Evolutionary conservation across 306 rosid species (phyloP).

Genomic region (Lathyrus sativus): DNA sequence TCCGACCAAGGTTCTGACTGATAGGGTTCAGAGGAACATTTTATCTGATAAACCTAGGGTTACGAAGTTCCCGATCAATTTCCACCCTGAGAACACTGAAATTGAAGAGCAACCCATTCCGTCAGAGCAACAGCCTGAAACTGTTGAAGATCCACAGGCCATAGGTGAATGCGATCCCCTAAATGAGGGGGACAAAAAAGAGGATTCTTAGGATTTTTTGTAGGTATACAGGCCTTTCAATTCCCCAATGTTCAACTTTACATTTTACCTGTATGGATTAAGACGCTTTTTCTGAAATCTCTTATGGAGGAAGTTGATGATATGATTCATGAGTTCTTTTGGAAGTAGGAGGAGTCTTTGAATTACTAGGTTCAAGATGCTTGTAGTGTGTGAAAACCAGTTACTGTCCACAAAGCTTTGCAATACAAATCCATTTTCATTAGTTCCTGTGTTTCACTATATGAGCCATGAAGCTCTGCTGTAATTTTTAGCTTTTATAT

Average conservation of each 20-base stretch:
- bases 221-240: constrained; percentile 40
- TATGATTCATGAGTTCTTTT: constrained; percentile 31
- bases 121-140: constrained; percentile 48
- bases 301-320: constrained; percentile 5
- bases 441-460: background rate
- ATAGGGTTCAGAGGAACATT: constrained; percentile 85
- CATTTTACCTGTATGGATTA: constrained; percentile 34
- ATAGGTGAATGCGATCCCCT: constrained; percentile 41
- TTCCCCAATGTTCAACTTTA: constrained; percentile 32
- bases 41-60: constrained; percentile 93
- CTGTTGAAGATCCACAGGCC: constrained; percentile 46
- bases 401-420: constrained; percentile 32
- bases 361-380: constrained; percentile 26
- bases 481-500: constrained; percentile 12
- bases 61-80: constrained; percentile 81
- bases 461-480: constrained; percentile 4
- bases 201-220: constrained; percentile 44
- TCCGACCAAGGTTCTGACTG: constrained; percentile 69
- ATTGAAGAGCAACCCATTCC: constrained; percentile 56
- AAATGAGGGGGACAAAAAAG: constrained; percentile 47
- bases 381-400: constrained; percentile 33
- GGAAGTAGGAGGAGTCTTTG: constrained; percentile 33
- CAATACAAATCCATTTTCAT: constrained; percentile 33
- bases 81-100: constrained; percentile 60
- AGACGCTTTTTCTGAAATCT: constrained; percentile 39